These are phyloP conservation scores for Phytophthora aleatoria DNA, from an alignment of 352 stramenopile species.

Conservation along the genomic window DNA sequence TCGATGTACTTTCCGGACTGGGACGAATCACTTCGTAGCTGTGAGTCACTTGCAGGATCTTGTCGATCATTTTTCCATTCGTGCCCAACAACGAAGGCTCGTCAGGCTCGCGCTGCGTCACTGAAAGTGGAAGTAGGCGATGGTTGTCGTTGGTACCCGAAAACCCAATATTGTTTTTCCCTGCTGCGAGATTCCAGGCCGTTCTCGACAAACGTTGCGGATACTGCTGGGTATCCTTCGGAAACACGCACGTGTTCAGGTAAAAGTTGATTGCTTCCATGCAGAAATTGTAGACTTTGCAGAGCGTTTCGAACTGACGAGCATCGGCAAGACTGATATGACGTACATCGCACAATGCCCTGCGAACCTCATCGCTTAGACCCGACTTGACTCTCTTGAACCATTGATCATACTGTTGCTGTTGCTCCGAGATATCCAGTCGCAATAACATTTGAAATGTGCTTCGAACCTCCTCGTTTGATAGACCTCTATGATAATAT, in stretches of 20 bases:
- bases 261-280: constrained; percentile 88
- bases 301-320: constrained; percentile 62
- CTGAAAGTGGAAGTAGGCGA: constrained; percentile 67
- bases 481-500: constrained; percentile 87
- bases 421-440: constrained; percentile 68
- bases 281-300: constrained; percentile 55
- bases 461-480: constrained; percentile 47
- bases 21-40: constrained; percentile 41
- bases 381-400: constrained; percentile 41
- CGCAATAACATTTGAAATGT: constrained; percentile 61
- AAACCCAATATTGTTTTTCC: constrained; percentile 73
- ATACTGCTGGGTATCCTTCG: constrained; percentile 81
- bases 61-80: constrained; percentile 89
- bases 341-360: constrained; percentile 53
- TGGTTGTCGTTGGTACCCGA: constrained; percentile 93
- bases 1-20: background rate
- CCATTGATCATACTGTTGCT: constrained; percentile 74
- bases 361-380: constrained; percentile 12
- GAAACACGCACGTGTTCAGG: constrained; percentile 84
- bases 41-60: constrained; percentile 48
- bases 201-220: constrained; percentile 69
- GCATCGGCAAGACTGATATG: constrained; percentile 83
- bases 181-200: constrained; percentile 83
- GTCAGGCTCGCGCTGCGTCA: constrained; percentile 64
- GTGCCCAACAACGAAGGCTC: constrained; percentile 62